phyloP scores from a whole-genome alignment of 768 basidiomycete species.

The Terana coerulea region DNA sequence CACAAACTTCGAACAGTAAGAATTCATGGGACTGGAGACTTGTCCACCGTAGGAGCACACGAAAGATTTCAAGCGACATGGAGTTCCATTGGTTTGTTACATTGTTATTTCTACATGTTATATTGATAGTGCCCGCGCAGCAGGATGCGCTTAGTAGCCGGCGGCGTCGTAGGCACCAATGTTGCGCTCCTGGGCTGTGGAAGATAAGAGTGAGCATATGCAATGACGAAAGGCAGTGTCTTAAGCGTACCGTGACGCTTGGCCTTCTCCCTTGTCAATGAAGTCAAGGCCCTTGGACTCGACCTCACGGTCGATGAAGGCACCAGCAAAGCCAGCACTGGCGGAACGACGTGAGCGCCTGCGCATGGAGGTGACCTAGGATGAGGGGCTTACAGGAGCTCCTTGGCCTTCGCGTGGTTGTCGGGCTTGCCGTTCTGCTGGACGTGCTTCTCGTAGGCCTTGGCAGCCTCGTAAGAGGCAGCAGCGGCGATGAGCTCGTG shows the following conservation, averaged over 20 bases:
- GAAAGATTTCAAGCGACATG: background rate
- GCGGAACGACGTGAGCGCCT: background rate
- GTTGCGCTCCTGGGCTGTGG: constrained; percentile 10
- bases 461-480: constrained; percentile 64
- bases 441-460: constrained; percentile 56
- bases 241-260: constrained; percentile 32
- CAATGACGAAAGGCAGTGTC: background rate
- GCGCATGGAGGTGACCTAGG: too few relatives aligned
- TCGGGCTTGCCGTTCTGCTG: constrained; percentile 44
- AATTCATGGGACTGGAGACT: too few relatives aligned
- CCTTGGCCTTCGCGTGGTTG: constrained; percentile 54
- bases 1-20: too few relatives aligned
- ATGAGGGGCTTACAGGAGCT: constrained; percentile 37
- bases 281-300: constrained; percentile 51
- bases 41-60: too few relatives aligned
- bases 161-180: constrained; percentile 6
- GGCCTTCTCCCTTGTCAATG: constrained; percentile 39
- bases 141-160: background rate
- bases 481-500: constrained; percentile 70
- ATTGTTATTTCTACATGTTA: constrained; percentile 9
- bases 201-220: background rate
- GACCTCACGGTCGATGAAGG: constrained; percentile 46
- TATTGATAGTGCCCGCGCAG: background rate
- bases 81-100: background rate
- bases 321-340: constrained; percentile 55